A percentile compares a stretch with the other conserved stretches of the same genome.
Conservation (phyloP, 2,329 filamentous ascomycete genomes). For the Drechslerella dactyloides region DNA sequence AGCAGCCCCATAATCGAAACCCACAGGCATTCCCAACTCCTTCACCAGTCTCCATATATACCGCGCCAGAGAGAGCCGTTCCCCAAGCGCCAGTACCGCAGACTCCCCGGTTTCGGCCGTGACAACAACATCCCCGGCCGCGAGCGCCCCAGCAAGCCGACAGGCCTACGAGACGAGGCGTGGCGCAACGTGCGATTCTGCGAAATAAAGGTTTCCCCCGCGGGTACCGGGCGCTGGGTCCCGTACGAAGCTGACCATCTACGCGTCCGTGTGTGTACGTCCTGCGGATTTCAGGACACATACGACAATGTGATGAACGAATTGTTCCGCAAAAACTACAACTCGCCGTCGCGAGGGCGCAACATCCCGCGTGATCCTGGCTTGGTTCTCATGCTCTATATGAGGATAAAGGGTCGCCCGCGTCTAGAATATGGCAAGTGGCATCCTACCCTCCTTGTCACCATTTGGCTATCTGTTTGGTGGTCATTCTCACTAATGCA, state of each 20-base stretch:
- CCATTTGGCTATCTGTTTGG: neutral
- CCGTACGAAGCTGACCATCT: conserved; percentile 12
- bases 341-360: neutral
- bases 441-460: conserved; percentile 1
- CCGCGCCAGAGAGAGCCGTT: neutral
- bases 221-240: conserved; percentile 11
- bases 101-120: too few species aligned
- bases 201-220: conserved; percentile 15
- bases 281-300: conserved; percentile 9
- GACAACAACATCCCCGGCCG: too few species aligned
- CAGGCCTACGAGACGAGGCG: neutral
- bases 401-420: conserved; percentile 14
- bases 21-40: too few species aligned
- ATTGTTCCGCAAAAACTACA: conserved; percentile 1
- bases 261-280: conserved; percentile 11
- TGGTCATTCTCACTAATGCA: neutral
- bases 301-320: conserved; percentile 25
- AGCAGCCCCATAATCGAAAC: too few species aligned
- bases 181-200: conserved; percentile 16
- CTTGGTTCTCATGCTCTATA: conserved; percentile 33
- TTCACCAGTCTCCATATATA: too few species aligned
- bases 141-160: neutral
- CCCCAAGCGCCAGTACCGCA: neutral
- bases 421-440: conserved; percentile 12
- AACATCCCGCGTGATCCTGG: conserved; percentile 5